Conservation (phyloP, 306 rosid species). For the Mimosa bimucronata region DNA sequence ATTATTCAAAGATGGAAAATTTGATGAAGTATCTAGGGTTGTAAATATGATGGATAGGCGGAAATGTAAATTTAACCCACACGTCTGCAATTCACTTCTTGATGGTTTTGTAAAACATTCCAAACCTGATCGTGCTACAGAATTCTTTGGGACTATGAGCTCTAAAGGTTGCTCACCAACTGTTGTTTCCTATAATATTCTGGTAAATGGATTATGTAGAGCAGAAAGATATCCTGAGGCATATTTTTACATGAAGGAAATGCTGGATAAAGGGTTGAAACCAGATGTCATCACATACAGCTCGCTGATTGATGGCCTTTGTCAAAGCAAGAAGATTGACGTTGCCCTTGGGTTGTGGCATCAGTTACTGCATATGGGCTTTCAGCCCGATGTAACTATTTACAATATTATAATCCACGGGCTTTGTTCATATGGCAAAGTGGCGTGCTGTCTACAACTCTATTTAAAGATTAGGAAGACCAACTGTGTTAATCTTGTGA, state of each 20-base stretch:
- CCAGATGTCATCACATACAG: slow-evolving; percentile 82
- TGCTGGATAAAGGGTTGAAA: slow-evolving; percentile 72
- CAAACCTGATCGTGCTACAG: slow-evolving; percentile 65
- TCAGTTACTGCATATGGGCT: slow-evolving; percentile 57
- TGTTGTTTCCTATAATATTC: slow-evolving; percentile 76
- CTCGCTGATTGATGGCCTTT: slow-evolving; percentile 72
- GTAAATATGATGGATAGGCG: slow-evolving; percentile 56
- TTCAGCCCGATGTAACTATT: slow-evolving; percentile 69
- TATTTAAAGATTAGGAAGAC: slow-evolving; percentile 61
- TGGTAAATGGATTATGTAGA: slow-evolving; percentile 78
- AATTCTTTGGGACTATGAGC: slow-evolving; percentile 62
- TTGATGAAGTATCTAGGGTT: slow-evolving; percentile 66
- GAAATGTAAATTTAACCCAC: slow-evolving; percentile 57
- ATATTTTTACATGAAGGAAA: slow-evolving; percentile 64
- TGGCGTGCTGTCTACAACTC: slow-evolving; percentile 64
- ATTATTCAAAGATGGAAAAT: slow-evolving; percentile 66
- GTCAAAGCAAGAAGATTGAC: slow-evolving; percentile 64
- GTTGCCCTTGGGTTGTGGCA: slow-evolving; percentile 68
- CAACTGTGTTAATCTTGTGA: slow-evolving; percentile 67
- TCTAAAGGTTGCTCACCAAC: slow-evolving; percentile 63
- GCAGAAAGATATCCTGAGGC: slow-evolving; percentile 71
- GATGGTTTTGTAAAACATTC: slow-evolving; percentile 65
- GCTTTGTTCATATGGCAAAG: slow-evolving; percentile 76
- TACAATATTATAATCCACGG: slow-evolving; percentile 83
- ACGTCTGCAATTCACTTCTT: slow-evolving; percentile 76